These are phyloP conservation scores for Mycothermus thermophilus DNA, from an alignment of 495 filamentous ascomycete genomes.

Conservation along the genomic window DNA sequence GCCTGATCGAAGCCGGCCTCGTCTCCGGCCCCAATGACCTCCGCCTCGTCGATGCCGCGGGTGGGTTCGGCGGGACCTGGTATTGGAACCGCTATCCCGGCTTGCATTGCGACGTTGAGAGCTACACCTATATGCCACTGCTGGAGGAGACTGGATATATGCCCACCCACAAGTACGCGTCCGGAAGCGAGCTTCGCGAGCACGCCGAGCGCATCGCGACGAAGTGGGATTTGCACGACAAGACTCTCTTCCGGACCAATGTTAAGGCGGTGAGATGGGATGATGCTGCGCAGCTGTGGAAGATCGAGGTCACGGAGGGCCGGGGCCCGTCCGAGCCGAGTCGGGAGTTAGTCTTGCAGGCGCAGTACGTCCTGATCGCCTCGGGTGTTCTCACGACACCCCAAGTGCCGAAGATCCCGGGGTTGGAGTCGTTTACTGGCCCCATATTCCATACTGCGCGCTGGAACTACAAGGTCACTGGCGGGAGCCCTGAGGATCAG, in stretches of 20 bases:
- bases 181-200: conserved; percentile 33
- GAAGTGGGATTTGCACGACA: conserved; percentile 32
- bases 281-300: conserved; percentile 29
- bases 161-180: conserved; percentile 32
- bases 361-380: conserved; percentile 25
- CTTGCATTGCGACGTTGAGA: conserved; percentile 37
- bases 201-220: conserved; percentile 28
- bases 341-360: conserved; percentile 17
- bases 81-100: conserved; percentile 45
- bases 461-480: conserved; percentile 41
- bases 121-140: conserved; percentile 40
- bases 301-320: conserved; percentile 21
- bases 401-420: conserved; percentile 31
- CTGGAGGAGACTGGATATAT: conserved; percentile 48
- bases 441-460: conserved; percentile 38
- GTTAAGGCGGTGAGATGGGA: conserved; percentile 29
- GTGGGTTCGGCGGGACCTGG: conserved; percentile 42
- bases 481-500: conserved; percentile 34
- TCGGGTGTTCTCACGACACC: conserved; percentile 31
- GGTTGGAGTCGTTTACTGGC: conserved; percentile 33
- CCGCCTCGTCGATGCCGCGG: conserved; percentile 33
- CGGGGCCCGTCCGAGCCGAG: conserved; percentile 21
- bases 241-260: conserved; percentile 34
- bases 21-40: conserved; percentile 28
- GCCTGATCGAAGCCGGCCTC: conserved; percentile 36